Base-by-base conservation (phyloP, 108 stramenopile species). In the Nitzschia sp. region DNA sequence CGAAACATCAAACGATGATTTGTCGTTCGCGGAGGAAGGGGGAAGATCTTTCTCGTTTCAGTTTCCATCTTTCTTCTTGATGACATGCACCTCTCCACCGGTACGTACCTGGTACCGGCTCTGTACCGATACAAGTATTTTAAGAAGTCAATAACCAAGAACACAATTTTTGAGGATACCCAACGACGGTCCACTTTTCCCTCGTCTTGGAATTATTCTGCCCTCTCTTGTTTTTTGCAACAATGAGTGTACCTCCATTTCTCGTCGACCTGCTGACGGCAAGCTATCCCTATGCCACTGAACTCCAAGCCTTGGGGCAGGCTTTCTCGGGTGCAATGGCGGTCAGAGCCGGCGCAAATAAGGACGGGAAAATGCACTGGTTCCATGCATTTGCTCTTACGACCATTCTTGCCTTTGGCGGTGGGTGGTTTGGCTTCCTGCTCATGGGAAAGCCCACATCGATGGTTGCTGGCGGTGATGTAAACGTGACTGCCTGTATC, bases 361-460 rank as follows among this genome's bases (percentile, higher is more conserved):
- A 83, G 36, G 71, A 83, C 46, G 30, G 60, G 29, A 63, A 54
- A 16, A 81, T 94, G 83, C 60, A 86, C 53, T 85, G 85, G 83
- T 94, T 94, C 71, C 88, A 94, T 68, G 88, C 93, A 22, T 91
- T 91, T 53, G 57, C 78, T n/a, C 61, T 82, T 29, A 69, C 82
- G 17, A 85, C 78, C 0, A 44, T 90, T 15, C 58, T 73, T 19
- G 85, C 69, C 45, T 94, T 89, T 69, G 83, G 76, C n/a, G 93
- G 93, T 16, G 90, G 86, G 1, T 69, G 72, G 41, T 82, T 94
- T 29, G 80, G 76, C 19, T 79, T 80, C 55, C 34, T 91, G 3
- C 88, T 87, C 81, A 89, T 94, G 93, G 93, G 93, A 28, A 81
- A 84, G 52, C 90, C 90, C 33, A 90, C 88, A 22, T 74, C 85